Percentiles rank a stretch among this genome's conserved stretches.
These are phyloP conservation scores for Taxillus chinensis DNA, from an alignment of 164 flowering plant genomes.

Conservation along the genomic window DNA sequence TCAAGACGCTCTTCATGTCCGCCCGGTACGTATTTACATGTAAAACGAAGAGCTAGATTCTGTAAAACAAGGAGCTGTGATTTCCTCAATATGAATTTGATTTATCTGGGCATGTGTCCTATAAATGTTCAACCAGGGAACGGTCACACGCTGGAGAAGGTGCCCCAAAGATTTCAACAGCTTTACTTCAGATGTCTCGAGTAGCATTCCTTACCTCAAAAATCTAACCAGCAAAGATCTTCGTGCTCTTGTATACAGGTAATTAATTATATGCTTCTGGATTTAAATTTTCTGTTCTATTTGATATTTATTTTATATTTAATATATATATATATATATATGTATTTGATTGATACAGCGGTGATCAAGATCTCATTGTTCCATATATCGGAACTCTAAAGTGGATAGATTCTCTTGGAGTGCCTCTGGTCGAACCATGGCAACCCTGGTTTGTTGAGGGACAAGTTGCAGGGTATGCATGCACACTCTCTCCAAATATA, in stretches of 20 bases:
- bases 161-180: too few species aligned
- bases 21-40: conserved; percentile 13
- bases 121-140: conserved; percentile 11
- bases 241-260: conserved; percentile 16
- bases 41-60: not conserved
- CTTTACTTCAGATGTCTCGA: conserved; percentile 3
- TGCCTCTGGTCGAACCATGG: conserved; percentile 11
- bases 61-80: too few species aligned
- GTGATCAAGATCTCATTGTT: conserved; percentile 19
- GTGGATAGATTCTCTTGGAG: conserved; percentile 16
- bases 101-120: too few species aligned
- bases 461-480: conserved; percentile 22
- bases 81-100: too few species aligned
- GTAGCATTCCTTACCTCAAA: conserved; percentile 6
- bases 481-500: not conserved
- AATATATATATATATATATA: too few species aligned
- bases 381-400: conserved; percentile 9
- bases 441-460: conserved; percentile 23
- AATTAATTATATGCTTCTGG: too few species aligned
- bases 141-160: not conserved
- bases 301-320: too few species aligned
- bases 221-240: conserved; percentile 10
- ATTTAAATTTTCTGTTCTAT: too few species aligned
- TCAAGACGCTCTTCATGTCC: conserved; percentile 13
- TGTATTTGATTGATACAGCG: conserved; percentile 8